Evolutionary conservation across 2,329 filamentous ascomycete genomes (phyloP), one percentile per base, ranked within the genome.

Genomic region (Microsporum canis): DNA sequence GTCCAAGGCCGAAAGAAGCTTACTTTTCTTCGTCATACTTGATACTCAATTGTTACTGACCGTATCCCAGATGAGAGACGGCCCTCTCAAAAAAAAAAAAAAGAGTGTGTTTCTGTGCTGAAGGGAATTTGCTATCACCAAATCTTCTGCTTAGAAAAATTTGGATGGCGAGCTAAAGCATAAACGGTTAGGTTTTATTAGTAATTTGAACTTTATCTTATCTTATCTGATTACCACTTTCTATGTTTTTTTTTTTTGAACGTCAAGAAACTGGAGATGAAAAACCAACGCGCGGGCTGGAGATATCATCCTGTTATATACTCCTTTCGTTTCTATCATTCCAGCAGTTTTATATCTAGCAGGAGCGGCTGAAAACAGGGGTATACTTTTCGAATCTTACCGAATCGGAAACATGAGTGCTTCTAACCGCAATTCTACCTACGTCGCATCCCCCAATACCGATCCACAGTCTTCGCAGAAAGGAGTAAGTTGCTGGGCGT

Each of bases 1-100:
- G 66, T 85, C 81, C 27, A 86, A 78, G 55, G 83, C 82, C 51
- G 77, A 72, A 62, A 84, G 78, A 55, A 86, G 74, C 70, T 84
- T 85, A 65, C 79, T 79, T 71, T 80, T 80, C 66, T 80, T 81
- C 57, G 72, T 76, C 80, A 83, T 79, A 27, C 2, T 36, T 57
- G 12, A 14, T 43, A 10, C 74, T 36, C 51, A 55, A 36, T 34
- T 36, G 3, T 55, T 36, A 17, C 17, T 36, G 51, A 34, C 12
- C 1, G 4, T 36, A 12, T 63, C 61, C 14, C 45, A 23, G 34
- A 43, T 10, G 23, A 53, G 45, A 57, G 7, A 3, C 17, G 12
- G 6, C 27, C 4, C 34, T n/a, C n/a, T 17, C 17, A 43, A 6
- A 43, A 43, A 6, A n/a, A n/a, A 41, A 36, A 38, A 49, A 39